Evolutionary conservation across 2,329 filamentous ascomycete species (phyloP).

Genomic region (Microsporum canis): DNA sequence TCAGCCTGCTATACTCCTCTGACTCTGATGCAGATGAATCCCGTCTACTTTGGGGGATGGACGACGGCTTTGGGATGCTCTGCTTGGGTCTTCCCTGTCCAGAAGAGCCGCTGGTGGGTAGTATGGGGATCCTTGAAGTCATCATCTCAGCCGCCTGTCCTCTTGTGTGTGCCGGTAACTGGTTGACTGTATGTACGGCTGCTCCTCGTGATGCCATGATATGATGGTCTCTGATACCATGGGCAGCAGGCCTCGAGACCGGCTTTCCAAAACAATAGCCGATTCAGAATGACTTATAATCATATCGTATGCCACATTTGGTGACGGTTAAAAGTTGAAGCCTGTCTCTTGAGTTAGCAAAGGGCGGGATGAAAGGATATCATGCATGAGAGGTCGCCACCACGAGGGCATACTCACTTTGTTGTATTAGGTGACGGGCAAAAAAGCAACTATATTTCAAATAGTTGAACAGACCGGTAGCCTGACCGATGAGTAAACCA

Average conservation of each 20-base stretch:
- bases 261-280: constrained; percentile 19
- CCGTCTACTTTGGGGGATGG: constrained; percentile 18
- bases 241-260: constrained; percentile 19
- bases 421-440: neutral
- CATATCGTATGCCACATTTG: constrained; percentile 20
- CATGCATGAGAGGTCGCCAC: constrained; percentile 1
- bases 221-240: constrained; percentile 14
- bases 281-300: constrained; percentile 20
- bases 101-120: constrained; percentile 15
- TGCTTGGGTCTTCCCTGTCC: constrained; percentile 18
- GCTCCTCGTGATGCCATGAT: constrained; percentile 29
- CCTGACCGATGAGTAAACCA: neutral
- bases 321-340: constrained; percentile 2
- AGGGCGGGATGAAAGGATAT: neutral
- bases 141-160: constrained; percentile 17
- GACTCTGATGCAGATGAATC: constrained; percentile 23
- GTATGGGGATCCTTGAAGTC: constrained; percentile 17
- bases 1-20: constrained; percentile 15
- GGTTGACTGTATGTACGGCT: constrained; percentile 23
- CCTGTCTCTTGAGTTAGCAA: constrained; percentile 7
- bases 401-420: neutral
- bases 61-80: constrained; percentile 20
- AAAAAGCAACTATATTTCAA: neutral
- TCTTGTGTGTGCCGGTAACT: constrained; percentile 20
- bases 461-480: neutral